Base-by-base conservation (phyloP, 148 eudicot genomes). In the Rhododendron williamsianum region DNA sequence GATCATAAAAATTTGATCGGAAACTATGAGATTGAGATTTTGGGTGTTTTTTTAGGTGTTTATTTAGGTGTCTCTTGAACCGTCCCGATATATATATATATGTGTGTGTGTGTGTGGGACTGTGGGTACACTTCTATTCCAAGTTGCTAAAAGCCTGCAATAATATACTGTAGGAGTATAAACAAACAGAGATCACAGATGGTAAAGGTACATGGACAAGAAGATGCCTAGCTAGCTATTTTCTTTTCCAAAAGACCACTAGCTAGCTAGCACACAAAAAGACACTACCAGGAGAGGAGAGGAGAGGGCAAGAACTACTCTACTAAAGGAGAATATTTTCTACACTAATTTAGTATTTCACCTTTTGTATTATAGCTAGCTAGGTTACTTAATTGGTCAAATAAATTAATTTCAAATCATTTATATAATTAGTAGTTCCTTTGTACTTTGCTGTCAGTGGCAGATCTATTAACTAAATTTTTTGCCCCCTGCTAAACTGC, bases 101-200 rank as follows among this genome's bases (percentile, higher is more conserved):
- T 45, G 7, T 45, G 6, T 5, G 35, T 1, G 1, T 33, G 35
- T 33, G 35, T 33, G 35, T 33, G 35, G 35, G 35, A 33, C 36
- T 11, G 54, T 49, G 54, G 12, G 54, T 12, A 51, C 18, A 15
- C 23, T 56, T 56, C 23, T 71, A 30, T 71, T 71, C 76, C 41
- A 71, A 71, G 76, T 71, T 30, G 76, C 76, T 71, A 33, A 33
- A 71, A 71, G 38, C 76, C 76, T 15, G 77, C 77, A 67, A n/a
- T 67, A 35, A 33, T 72, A 4, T 2, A 46, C 76, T 33, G 21
- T 33, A 30, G 30, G 30, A 30, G 2, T 1, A 35, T 73, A 25
- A 73, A 73, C 43, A 35, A 73, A 73, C 9, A 35, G 77, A 73
- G 4, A 41, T 41, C 45, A 35, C 43, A 73, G 77, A 25, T 9